Evolutionary conservation across 169 alveolate genomes (phyloP).

Genomic region (Eimeria nieschulzi): DNA sequence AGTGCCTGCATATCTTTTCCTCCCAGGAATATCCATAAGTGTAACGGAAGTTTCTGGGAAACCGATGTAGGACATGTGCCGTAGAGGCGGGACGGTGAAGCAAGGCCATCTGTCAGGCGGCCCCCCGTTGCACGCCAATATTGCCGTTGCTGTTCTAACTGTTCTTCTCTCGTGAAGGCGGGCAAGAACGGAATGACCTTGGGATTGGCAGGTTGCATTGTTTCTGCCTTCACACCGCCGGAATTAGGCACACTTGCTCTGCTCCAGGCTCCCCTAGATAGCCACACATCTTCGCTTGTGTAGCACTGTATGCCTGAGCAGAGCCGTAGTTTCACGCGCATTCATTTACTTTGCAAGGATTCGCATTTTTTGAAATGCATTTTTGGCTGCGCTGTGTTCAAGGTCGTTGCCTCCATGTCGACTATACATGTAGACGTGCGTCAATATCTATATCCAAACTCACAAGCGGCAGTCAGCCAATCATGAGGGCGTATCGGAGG

Average conservation of each 20-base stretch:
- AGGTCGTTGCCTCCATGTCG: no score
- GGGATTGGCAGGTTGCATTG: conserved; percentile 63
- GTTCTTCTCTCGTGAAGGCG: background rate
- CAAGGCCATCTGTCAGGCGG: background rate
- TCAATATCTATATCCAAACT: conserved; percentile 23
- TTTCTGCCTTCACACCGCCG: conserved; percentile 34
- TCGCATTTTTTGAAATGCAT: background rate
- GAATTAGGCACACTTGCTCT: background rate
- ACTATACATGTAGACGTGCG: background rate
- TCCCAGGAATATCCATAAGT: conserved; percentile 67
- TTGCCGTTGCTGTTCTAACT: conserved; percentile 10
- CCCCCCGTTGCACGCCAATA: background rate
- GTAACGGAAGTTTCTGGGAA: conserved; percentile 55
- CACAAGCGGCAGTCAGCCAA: conserved; percentile 59
- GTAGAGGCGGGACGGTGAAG: background rate
- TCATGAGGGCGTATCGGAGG: conserved; percentile 71
- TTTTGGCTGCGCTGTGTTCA: no score
- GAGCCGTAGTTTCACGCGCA: no score
- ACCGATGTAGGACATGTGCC: background rate
- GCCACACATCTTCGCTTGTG: conserved; percentile 74
- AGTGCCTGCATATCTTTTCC: conserved; percentile 75
- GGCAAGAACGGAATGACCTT: conserved; percentile 50
- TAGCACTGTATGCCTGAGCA: conserved; percentile 72
- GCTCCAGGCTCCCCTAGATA: conserved; percentile 64
- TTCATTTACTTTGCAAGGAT: background rate